phyloP scores from a whole-genome alignment of 2,329 filamentous ascomycete genomes.

The Graphilbum sp. region DNA sequence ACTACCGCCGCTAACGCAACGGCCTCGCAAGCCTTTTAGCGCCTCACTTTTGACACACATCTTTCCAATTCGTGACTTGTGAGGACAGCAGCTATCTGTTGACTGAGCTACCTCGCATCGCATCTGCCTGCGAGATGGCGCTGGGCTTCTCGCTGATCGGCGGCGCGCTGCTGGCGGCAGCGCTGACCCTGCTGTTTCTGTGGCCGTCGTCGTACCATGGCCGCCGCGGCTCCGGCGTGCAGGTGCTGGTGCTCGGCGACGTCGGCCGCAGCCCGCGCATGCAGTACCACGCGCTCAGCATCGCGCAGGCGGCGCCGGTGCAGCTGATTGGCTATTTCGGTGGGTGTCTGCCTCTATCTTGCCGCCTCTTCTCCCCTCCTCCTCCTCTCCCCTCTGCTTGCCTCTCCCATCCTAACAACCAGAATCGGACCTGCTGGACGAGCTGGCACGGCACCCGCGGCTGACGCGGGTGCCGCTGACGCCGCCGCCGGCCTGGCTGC shows the following conservation, averaged over 20 bases:
- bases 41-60: not conserved
- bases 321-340: conserved; percentile 80
- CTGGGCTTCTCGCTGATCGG: conserved; percentile 7
- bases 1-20: too few species aligned
- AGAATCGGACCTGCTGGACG: conserved; percentile 72
- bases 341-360: conserved; percentile 18
- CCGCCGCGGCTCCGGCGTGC: conserved; percentile 27
- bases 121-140: conserved; percentile 6
- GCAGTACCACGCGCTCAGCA: conserved; percentile 93
- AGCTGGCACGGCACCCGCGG: conserved; percentile 49
- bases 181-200: conserved; percentile 1
- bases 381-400: conserved; percentile 1
- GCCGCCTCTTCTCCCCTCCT: not conserved
- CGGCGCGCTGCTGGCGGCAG: conserved; percentile 4
- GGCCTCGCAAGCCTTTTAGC: too few species aligned
- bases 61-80: not conserved
- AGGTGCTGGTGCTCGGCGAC: conserved; percentile 85
- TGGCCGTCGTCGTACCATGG: conserved; percentile 7
- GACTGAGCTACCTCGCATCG: too few species aligned
- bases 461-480: conserved; percentile 58
- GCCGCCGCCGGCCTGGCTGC: conserved; percentile 48
- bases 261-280: conserved; percentile 93
- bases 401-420: conserved; percentile 2
- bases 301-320: conserved; percentile 68
- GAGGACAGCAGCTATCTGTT: too few species aligned